Evolutionary conservation across 2,329 filamentous ascomycete species (phyloP).

Genomic region (Penicillium sp.): DNA sequence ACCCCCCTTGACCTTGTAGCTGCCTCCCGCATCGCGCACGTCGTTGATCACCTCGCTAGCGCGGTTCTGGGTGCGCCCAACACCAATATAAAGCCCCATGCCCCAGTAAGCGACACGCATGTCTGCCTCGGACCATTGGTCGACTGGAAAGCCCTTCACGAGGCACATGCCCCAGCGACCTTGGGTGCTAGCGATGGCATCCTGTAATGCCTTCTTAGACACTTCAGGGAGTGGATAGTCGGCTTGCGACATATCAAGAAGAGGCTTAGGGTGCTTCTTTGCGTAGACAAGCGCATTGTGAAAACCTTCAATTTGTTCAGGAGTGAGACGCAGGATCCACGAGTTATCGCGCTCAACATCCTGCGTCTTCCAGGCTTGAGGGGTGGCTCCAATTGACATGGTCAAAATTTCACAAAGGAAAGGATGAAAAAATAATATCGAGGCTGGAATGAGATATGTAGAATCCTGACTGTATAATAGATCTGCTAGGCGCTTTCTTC

Average conservation of each 20-base stretch:
- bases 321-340: neutral
- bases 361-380: neutral
- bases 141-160: constrained; percentile 3
- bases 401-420: too few relatives aligned
- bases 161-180: constrained; percentile 10
- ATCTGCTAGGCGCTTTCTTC: neutral
- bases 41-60: constrained; percentile 10
- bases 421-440: neutral
- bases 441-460: neutral
- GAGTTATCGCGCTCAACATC: neutral
- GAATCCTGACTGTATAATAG: neutral
- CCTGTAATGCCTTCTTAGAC: neutral
- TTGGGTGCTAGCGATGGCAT: constrained; percentile 6
- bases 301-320: neutral
- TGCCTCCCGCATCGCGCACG: constrained; percentile 47
- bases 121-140: constrained; percentile 4
- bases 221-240: neutral
- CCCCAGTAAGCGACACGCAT: constrained; percentile 11
- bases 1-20: constrained; percentile 45
- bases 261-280: neutral
- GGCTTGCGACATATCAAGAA: neutral
- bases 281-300: neutral
- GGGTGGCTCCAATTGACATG: neutral
- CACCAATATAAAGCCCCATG: constrained; percentile 50
- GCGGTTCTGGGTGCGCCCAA: constrained; percentile 58